Conservation (phyloP, 2,329 filamentous ascomycete species). For the Pseudogymnoascus sp. region DNA sequence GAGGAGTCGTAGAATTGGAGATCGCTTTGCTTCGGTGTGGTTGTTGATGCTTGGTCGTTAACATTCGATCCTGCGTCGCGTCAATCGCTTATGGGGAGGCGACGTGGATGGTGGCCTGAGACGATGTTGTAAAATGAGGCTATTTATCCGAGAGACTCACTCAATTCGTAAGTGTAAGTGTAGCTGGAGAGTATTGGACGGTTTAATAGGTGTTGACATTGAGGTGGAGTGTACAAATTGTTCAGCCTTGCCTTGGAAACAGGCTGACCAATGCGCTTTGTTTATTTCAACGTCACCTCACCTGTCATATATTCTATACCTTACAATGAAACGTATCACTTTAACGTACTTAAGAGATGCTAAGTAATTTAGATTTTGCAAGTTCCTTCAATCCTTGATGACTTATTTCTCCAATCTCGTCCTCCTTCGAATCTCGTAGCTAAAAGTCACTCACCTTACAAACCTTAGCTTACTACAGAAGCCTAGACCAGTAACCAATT, state of each 20-base stretch:
- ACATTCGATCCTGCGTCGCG: neutral
- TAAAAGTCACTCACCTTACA: too few relatives aligned
- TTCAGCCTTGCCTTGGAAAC: neutral
- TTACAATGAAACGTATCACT: too few relatives aligned
- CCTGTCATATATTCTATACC: neutral
- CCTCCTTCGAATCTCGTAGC: too few relatives aligned
- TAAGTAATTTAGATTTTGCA: too few relatives aligned
- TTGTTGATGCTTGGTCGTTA: neutral
- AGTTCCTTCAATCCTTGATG: too few relatives aligned
- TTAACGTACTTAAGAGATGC: too few relatives aligned
- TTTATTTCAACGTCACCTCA: neutral
- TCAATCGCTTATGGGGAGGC: neutral
- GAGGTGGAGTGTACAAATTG: neutral
- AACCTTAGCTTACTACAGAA: too few relatives aligned
- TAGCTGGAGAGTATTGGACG: neutral
- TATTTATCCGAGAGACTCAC: neutral
- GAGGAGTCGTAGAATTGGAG: neutral
- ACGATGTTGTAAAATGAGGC: neutral
- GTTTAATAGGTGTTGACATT: neutral
- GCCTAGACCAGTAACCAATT: too few relatives aligned
- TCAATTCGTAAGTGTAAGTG: neutral
- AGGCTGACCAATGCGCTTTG: neutral
- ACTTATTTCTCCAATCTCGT: too few relatives aligned
- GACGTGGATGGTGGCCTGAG: neutral
- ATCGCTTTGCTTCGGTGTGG: neutral